phyloP scores from a whole-genome alignment of 2,329 filamentous ascomycete species.

The Cladophialophora carrionii region DNA sequence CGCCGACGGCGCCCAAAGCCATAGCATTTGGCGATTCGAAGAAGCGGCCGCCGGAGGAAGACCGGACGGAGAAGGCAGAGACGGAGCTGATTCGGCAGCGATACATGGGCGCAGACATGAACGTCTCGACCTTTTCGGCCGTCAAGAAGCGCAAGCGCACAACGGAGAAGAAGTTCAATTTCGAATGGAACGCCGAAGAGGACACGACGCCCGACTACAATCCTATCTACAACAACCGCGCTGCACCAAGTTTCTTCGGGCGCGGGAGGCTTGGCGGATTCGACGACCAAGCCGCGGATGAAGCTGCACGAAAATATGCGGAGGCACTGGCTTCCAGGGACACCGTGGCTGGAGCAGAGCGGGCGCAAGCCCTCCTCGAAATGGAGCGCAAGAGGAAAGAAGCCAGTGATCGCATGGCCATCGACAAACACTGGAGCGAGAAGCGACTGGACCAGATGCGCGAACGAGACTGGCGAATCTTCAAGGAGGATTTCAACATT shows the following conservation, averaged over 20 bases:
- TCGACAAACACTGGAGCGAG: slow-evolving; percentile 94
- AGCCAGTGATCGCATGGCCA: slow-evolving; percentile 69
- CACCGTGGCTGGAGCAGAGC: slow-evolving; percentile 71
- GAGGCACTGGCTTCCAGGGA: slow-evolving; percentile 75
- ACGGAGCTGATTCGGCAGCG: slow-evolving; percentile 73
- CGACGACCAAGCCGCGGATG: slow-evolving; percentile 59
- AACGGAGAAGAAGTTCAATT: slow-evolving; percentile 97
- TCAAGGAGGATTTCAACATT: slow-evolving; percentile 99
- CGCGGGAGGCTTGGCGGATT: slow-evolving; percentile 70
- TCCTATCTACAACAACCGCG: slow-evolving; percentile 71
- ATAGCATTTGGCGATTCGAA: slow-evolving; percentile 46
- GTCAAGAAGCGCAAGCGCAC: slow-evolving; percentile 94
- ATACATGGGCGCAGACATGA: slow-evolving; percentile 90
- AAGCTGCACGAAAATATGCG: slow-evolving; percentile 60
- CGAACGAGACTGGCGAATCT: slow-evolving; percentile 97
- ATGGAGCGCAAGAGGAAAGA: slow-evolving; percentile 80
- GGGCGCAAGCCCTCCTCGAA: slow-evolving; percentile 79
- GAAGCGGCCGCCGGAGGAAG: slow-evolving; percentile 55
- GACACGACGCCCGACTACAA: slow-evolving; percentile 87
- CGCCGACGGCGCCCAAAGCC: slow-evolving; percentile 53
- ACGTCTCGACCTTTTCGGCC: slow-evolving; percentile 84
- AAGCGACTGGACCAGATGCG: slow-evolving; percentile 93
- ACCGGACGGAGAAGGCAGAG: slow-evolving; percentile 65
- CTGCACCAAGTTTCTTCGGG: slow-evolving; percentile 70
- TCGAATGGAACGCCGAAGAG: slow-evolving; percentile 94